These are phyloP conservation scores for Picea sitchensis DNA, from an alignment of 75 land plant species.

Conservation along the genomic window DNA sequence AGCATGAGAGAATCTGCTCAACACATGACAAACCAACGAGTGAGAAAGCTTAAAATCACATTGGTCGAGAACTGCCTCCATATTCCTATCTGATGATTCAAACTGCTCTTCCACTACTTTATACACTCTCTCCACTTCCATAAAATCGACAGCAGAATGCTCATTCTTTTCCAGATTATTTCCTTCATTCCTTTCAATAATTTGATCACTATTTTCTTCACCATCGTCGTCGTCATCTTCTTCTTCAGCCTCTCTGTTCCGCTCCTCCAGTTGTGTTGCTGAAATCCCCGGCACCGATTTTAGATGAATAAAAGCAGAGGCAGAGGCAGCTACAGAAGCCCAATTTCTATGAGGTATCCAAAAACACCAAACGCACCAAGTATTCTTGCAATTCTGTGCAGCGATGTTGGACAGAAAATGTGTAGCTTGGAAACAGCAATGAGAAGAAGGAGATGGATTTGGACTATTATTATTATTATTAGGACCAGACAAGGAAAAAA, in stretches of 20 bases:
- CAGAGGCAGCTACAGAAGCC: not conserved
- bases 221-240: constrained; percentile 5
- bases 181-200: not conserved
- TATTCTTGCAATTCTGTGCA: constrained; percentile 10
- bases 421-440: constrained; percentile 23
- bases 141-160: constrained; percentile 16
- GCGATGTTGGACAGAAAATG: constrained; percentile 19
- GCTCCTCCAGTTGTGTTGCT: constrained; percentile 1
- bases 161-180: not conserved
- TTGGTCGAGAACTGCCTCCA: constrained; percentile 62
- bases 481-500: constrained; percentile 40
- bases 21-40: constrained; percentile 41
- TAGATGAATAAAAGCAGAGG: constrained; percentile 5
- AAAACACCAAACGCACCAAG: not conserved
- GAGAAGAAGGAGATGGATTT: constrained; percentile 19
- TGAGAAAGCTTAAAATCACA: constrained; percentile 27
- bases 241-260: constrained; percentile 9
- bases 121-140: constrained; percentile 45
- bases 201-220: constrained; percentile 1
- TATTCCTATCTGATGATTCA: constrained; percentile 42
- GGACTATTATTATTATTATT: constrained; percentile 10
- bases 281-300: not conserved
- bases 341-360: not conserved
- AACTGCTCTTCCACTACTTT: constrained; percentile 58
- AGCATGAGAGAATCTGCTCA: constrained; percentile 50